Evolutionary conservation across 495 filamentous ascomycete genomes (phyloP).

Genomic region (Penicillium malachiteum): DNA sequence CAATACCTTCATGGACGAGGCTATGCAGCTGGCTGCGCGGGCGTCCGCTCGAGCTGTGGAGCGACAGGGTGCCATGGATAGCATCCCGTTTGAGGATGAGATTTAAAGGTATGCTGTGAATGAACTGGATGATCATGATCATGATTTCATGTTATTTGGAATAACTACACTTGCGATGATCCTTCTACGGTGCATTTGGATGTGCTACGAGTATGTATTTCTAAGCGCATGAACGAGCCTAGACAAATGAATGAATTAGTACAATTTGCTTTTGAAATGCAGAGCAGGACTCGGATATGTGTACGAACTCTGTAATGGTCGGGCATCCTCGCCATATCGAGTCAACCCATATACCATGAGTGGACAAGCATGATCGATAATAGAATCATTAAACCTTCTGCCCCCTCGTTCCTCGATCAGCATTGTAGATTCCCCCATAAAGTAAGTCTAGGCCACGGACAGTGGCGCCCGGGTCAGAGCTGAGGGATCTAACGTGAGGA

Average conservation of each 20-base stretch:
- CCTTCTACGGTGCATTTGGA: neutral
- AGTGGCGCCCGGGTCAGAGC: neutral
- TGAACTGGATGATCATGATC: no score
- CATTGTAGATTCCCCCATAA: constrained; percentile 1
- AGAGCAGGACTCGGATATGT: no score
- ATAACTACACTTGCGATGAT: no score
- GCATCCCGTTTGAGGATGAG: constrained; percentile 88
- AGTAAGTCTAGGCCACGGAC: neutral
- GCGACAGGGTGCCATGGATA: constrained; percentile 75
- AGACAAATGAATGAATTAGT: no score
- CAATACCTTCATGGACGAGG: constrained; percentile 54
- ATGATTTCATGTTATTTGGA: no score
- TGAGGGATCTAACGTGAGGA: neutral
- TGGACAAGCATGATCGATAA: neutral
- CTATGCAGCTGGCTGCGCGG: constrained; percentile 65
- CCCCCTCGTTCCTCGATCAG: neutral
- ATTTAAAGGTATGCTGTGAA: constrained; percentile 31
- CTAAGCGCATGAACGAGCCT: no score
- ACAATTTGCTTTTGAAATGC: no score
- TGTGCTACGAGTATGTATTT: no score
- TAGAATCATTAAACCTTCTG: neutral
- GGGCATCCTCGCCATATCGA: constrained; percentile 6
- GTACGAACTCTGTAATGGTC: no score
- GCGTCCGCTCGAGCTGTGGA: constrained; percentile 78
- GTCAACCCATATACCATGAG: neutral